phyloP scores from a whole-genome alignment of 805 yeast genomes.

The Ogataea sp. region DNA sequence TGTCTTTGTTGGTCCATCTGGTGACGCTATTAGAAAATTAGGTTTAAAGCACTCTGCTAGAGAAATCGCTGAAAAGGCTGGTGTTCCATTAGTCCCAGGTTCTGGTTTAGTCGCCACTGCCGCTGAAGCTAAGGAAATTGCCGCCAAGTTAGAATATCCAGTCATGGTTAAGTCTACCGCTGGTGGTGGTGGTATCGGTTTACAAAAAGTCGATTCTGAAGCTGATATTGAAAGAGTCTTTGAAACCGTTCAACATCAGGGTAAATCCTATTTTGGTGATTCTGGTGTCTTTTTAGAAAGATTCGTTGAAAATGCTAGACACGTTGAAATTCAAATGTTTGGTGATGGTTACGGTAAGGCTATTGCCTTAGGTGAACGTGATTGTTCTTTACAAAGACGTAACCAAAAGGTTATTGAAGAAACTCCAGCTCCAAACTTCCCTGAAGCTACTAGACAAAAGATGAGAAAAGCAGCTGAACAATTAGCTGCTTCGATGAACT shows the following conservation, averaged over 20 bases:
- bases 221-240: slow-evolving; percentile 78
- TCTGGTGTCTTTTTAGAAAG: slow-evolving; percentile 92
- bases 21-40: slow-evolving; percentile 81
- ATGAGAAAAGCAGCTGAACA: slow-evolving; percentile 84
- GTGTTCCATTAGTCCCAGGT: slow-evolving; percentile 97
- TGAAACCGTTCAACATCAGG: slow-evolving; percentile 90
- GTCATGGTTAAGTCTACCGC: slow-evolving; percentile 97
- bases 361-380: slow-evolving; percentile 93
- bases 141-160: slow-evolving; percentile 73
- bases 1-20: slow-evolving; percentile 94
- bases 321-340: slow-evolving; percentile 92
- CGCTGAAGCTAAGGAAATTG: slow-evolving; percentile 68
- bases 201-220: slow-evolving; percentile 83
- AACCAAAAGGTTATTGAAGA: slow-evolving; percentile 96
- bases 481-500: slow-evolving; percentile 73
- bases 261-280: slow-evolving; percentile 87
- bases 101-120: slow-evolving; percentile 71
- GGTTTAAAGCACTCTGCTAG: slow-evolving; percentile 97
- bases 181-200: slow-evolving; percentile 99
- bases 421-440: slow-evolving; percentile 94
- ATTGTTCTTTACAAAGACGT: slow-evolving; percentile 94
- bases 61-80: slow-evolving; percentile 84
- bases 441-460: slow-evolving; percentile 62
- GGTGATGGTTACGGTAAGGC: slow-evolving; percentile 95
- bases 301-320: slow-evolving; percentile 91